phyloP scores from a whole-genome alignment of 2,329 filamentous ascomycete species.

The Fusarium sororula region DNA sequence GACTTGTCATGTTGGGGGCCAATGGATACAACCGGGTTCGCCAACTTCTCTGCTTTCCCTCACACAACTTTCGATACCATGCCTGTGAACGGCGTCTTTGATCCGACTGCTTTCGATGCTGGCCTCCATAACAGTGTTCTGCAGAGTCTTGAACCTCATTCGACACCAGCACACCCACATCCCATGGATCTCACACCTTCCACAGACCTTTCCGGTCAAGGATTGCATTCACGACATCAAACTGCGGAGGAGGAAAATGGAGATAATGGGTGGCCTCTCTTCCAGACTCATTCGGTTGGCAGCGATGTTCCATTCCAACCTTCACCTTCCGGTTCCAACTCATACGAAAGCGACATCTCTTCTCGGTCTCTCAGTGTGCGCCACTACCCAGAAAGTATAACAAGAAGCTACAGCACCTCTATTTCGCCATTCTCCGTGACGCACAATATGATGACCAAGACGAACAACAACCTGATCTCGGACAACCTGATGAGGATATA shows the following conservation, averaged over 20 bases:
- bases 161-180: conserved; percentile 29
- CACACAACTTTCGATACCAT: conserved; percentile 39
- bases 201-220: conserved; percentile 31
- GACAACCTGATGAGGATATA: conserved; percentile 53
- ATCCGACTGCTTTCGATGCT: conserved; percentile 38
- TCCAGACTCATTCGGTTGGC: conserved; percentile 37
- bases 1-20: conserved; percentile 42
- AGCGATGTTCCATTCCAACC: conserved; percentile 40
- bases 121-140: conserved; percentile 37
- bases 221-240: conserved; percentile 28
- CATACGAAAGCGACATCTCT: conserved; percentile 41
- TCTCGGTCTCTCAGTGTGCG: conserved; percentile 39
- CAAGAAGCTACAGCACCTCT: conserved; percentile 39
- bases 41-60: conserved; percentile 37
- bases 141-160: conserved; percentile 28
- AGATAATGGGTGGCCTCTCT: conserved; percentile 40
- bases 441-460: conserved; percentile 39
- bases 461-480: conserved; percentile 42
- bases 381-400: conserved; percentile 39
- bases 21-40: conserved; percentile 39
- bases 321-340: conserved; percentile 41
- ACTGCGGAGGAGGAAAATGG: conserved; percentile 39
- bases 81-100: conserved; percentile 38
- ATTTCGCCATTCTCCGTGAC: conserved; percentile 42
- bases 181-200: conserved; percentile 35